Evolutionary conservation across 495 filamentous ascomycete genomes (phyloP).

Genomic region (Cairneyella variabilis): DNA sequence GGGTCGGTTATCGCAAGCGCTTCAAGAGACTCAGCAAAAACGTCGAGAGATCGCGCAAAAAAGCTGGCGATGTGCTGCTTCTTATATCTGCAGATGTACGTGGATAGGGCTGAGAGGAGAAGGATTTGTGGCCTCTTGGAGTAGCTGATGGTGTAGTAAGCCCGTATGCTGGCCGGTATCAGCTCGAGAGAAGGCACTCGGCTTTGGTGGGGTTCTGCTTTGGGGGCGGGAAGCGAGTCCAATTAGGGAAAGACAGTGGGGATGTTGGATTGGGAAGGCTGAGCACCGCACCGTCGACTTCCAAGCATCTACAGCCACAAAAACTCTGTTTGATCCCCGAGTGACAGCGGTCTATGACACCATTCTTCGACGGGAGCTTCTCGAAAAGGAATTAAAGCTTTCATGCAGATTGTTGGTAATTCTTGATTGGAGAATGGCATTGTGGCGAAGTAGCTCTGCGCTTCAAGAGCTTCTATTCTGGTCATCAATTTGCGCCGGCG

Average conservation of each 20-base stretch:
- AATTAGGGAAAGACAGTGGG: not conserved
- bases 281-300: not conserved
- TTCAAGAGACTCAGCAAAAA: not conserved
- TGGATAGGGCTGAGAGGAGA: too few species aligned
- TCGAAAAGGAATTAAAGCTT: not conserved
- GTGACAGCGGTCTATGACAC: not conserved
- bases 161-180: conserved; percentile 2
- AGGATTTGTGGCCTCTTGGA: conserved; percentile 7
- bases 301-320: not conserved
- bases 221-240: not conserved
- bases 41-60: not conserved
- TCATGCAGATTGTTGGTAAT: not conserved
- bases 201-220: not conserved
- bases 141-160: not conserved
- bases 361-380: not conserved
- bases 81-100: too few species aligned
- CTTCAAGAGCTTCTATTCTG: not conserved
- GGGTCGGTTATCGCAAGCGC: not conserved
- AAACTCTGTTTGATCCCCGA: not conserved
- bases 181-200: not conserved
- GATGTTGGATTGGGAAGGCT: not conserved
- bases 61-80: too few species aligned
- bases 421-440: not conserved
- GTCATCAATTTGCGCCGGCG: not conserved
- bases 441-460: conserved; percentile 1